Base-by-base conservation (phyloP, 192 early-diverging fungal species). In the Umbelopsis ramanniana region DNA sequence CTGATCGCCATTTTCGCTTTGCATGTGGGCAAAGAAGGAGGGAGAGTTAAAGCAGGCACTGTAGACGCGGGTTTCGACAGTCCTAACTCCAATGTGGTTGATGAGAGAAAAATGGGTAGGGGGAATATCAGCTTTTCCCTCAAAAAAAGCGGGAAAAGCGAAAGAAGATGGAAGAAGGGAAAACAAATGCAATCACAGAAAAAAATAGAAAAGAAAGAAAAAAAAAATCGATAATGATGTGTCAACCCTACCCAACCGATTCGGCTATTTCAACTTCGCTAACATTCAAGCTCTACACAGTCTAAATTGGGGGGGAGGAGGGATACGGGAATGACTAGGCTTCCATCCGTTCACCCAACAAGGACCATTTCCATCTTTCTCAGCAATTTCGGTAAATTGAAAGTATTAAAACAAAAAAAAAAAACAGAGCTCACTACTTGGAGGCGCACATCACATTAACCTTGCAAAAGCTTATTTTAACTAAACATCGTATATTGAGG, bases 1-100 rank as follows among this genome's bases (percentile, higher is more conserved):
- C 26, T 63, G 57, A 63, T 63, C 57, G 33, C 57, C 57, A 63
- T 63, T 63, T 63, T 63, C 57, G 23, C 57, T 47, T 46, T 37
- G 23, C 45, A 69, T 46, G 68, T 23, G 19, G 68, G 45, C 19
- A 26, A 46, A 29, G 21, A 50, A 48, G 33, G 22, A 19, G 14
- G 46, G 23, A 33, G 46, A 17, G 48, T 17, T 50, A n/a, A 50
- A 15, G 1, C 48, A 37, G 68, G 29, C 68, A 21, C 46, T 47
- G 46, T 19, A 3, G 6, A 19, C 48, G 48, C 17, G 48, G 48
- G 1, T 1, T 50, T 50, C 48, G 48, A 50, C 48, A 50, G 48
- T 43, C 0, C 40, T 11, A 43, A 12, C 40, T 43, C 6, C 40
- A 43, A 43, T 43, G 11, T 12, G 40, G 6, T 43, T 12, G 40